Evolutionary conservation across 768 basidiomycete genomes (phyloP).

Genomic region (Tulasnella sp.): DNA sequence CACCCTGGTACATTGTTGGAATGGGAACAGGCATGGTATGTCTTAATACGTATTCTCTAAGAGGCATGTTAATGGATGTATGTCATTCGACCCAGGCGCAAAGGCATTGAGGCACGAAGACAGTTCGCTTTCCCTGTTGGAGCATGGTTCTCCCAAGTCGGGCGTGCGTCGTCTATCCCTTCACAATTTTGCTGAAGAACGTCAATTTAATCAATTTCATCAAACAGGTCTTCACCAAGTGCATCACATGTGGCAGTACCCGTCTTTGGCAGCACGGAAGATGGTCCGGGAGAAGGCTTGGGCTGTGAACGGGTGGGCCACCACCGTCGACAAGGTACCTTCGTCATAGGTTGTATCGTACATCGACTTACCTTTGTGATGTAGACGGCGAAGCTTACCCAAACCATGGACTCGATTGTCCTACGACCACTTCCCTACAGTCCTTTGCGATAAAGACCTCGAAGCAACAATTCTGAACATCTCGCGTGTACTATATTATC

Average conservation of each 20-base stretch:
- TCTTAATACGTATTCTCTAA: neutral
- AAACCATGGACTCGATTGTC: slow-evolving; percentile 77
- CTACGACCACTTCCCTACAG: slow-evolving; percentile 68
- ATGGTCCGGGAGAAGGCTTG: slow-evolving; percentile 81
- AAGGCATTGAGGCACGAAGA: slow-evolving; percentile 85
- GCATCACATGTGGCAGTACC: slow-evolving; percentile 89
- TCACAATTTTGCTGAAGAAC: neutral
- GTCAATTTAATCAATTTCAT: slow-evolving; percentile 25
- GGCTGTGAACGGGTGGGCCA: slow-evolving; percentile 91
- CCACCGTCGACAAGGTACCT: slow-evolving; percentile 76
- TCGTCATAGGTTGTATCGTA: neutral
- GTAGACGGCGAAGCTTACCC: slow-evolving; percentile 84
- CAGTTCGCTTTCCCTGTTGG: slow-evolving; percentile 77
- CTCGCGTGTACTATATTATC: too few relatives aligned
- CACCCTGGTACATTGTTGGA: slow-evolving; percentile 83
- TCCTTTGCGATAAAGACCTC: slow-evolving; percentile 75
- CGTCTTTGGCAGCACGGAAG: slow-evolving; percentile 68
- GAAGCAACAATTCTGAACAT: too few relatives aligned
- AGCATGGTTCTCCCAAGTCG: slow-evolving; percentile 86
- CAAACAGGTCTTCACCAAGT: slow-evolving; percentile 37
- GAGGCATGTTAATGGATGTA: neutral
- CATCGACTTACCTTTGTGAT: neutral
- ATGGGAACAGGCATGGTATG: slow-evolving; percentile 86
- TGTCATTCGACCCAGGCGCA: slow-evolving; percentile 45
- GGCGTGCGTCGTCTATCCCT: slow-evolving; percentile 29